Evolutionary conservation across 2,329 filamentous ascomycete genomes (phyloP).

Genomic region (Daldinia sp.): DNA sequence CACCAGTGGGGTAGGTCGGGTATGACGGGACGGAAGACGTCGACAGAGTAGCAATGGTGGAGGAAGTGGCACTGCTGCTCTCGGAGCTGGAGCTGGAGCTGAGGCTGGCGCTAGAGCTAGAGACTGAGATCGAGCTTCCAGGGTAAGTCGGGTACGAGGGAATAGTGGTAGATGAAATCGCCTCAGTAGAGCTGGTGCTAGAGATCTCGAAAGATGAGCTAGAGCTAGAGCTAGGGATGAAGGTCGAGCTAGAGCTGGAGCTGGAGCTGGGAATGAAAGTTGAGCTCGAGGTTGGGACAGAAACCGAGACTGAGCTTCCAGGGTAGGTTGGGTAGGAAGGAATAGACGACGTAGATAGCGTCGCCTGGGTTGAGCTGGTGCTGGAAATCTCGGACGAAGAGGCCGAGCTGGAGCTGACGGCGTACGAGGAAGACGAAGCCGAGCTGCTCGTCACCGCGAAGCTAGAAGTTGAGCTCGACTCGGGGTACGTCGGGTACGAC

Average conservation of each 20-base stretch:
- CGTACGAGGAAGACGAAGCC: constrained; percentile 2
- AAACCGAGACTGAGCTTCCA: background rate
- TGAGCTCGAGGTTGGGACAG: background rate
- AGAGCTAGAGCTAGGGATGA: background rate
- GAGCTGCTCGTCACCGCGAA: background rate
- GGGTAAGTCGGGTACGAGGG: background rate
- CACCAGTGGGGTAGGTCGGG: constrained; percentile 6
- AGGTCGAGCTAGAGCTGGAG: background rate
- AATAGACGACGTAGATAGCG: background rate
- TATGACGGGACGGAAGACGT: background rate
- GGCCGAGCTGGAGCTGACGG: background rate
- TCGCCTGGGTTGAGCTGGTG: background rate
- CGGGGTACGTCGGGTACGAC: constrained; percentile 11
- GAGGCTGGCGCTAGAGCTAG: too few species aligned
- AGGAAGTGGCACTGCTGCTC: background rate
- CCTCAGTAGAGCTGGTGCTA: background rate
- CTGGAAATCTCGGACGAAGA: background rate
- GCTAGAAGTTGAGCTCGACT: constrained; percentile 5
- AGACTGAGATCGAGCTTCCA: background rate
- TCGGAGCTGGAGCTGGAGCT: background rate
- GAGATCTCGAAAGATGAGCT: too few species aligned
- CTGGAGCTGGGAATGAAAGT: background rate
- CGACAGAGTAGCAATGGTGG: background rate
- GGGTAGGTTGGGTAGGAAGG: background rate
- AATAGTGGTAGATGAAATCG: background rate